Evolutionary conservation across 2,329 filamentous ascomycete species (phyloP), one percentile per base, ranked within the genome.

Genomic region (Daldinia sp.): DNA sequence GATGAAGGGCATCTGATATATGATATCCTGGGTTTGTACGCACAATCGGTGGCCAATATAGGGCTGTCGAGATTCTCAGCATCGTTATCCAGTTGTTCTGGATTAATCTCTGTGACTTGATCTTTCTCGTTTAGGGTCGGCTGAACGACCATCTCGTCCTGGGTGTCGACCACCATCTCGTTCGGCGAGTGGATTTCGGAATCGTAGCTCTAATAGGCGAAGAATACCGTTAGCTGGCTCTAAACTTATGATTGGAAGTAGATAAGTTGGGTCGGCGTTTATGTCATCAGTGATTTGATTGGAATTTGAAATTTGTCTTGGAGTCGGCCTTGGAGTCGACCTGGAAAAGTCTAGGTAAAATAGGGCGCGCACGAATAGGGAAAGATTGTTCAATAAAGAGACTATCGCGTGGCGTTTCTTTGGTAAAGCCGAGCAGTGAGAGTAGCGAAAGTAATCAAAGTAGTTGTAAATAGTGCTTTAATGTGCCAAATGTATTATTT

Each of bases 161-260:
- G 82, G 25, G 81, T 79, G 69, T 86, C 84, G 70, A 86, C 76
- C 73, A 83, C 77, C 83, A 85, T 84, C 71, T 85, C 82, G 75
- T 82, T 85, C 11, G 83, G 84, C 52, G 84, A 85, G 65, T 83
- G 81, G 55, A 84, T 78, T 39, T 80, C 78, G 56, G 76, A 70
- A 73, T 83, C 82, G 77, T 83, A 83, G 72, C 80, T 82, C 81
- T 85, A 25, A 74, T 55, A 32, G n/a, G 48, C 43, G 37, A 55
- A 52, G 50, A 52, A 68, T 19, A 39, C 23, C 48, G 68, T 71
- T 49, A 65, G 53, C 51, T 49, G 39, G 35, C 15, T 63, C n/a
- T 49, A 34, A 7, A 43, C 19, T 32, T 34, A 15, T 50, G 15
- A 29, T 10, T 50, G 17, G 41, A 25, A 48, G 32, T 19, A 45